Evolutionary conservation across 2,329 filamentous ascomycete genomes (phyloP).

Genomic region (Canariomyces notabilis): DNA sequence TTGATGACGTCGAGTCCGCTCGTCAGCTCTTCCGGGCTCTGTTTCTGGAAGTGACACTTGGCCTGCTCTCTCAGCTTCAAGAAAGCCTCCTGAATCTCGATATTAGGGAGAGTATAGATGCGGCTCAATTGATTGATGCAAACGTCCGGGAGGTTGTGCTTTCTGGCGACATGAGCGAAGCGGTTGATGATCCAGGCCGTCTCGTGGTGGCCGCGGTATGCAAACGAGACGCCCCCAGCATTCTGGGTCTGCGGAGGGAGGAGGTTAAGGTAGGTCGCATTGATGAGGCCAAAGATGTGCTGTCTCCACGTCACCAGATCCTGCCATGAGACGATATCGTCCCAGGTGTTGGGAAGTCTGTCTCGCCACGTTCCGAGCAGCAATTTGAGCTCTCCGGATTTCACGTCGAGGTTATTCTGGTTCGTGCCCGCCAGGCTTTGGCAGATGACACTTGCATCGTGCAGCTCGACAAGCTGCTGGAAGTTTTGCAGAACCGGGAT

Average conservation of each 20-base stretch:
- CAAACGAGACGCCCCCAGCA: constrained; percentile 84
- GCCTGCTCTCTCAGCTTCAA: constrained; percentile 97
- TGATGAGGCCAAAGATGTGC: constrained; percentile 97
- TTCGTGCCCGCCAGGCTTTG: constrained; percentile 83
- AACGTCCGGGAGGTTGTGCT: constrained; percentile 93
- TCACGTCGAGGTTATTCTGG: constrained; percentile 78
- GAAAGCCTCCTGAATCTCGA: constrained; percentile 99
- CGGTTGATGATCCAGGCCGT: constrained; percentile 99
- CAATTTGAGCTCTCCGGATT: constrained; percentile 92
- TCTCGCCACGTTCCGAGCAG: constrained; percentile 94
- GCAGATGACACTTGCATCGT: constrained; percentile 96
- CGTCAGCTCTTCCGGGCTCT: constrained; percentile 86
- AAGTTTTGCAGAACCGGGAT: constrained; percentile 95
- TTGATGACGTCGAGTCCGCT: constrained; percentile 97
- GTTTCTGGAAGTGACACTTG: constrained; percentile 98
- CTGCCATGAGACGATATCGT: constrained; percentile 99
- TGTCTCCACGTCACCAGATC: constrained; percentile 99
- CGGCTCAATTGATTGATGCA: constrained; percentile 95
- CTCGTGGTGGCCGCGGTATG: constrained; percentile 95
- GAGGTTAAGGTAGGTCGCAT: constrained; percentile 82
- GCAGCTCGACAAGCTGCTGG: constrained; percentile 93
- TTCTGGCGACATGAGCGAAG: constrained; percentile 94
- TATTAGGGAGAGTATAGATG: constrained; percentile 98
- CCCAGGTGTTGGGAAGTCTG: constrained; percentile 93
- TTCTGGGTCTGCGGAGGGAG: constrained; percentile 76